Percentiles rank a stretch among this genome's conserved stretches.
Conservation (phyloP, 148 eudicot genomes). For the Chenopodium quinoa region DNA sequence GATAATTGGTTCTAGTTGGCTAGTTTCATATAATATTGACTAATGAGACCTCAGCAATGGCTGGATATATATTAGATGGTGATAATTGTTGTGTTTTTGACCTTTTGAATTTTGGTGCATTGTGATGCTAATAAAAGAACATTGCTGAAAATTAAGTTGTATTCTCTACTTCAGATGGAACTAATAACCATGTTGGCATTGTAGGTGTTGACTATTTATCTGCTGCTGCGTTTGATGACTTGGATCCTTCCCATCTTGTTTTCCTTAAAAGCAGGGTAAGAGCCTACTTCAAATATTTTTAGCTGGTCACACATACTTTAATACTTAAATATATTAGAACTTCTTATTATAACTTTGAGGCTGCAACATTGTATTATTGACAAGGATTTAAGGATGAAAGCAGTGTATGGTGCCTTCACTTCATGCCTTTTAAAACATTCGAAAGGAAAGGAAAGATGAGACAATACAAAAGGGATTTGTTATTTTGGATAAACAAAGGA, state of each 20-base stretch:
- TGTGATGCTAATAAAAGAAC: not conserved
- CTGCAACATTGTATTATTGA: too few species aligned
- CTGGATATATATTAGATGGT: not conserved
- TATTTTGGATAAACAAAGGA: too few species aligned
- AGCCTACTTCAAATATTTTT: not conserved
- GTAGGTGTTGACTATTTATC: slow-evolving; percentile 55
- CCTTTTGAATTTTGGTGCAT: not conserved
- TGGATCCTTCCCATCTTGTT: slow-evolving; percentile 66
- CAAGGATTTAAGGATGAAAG: too few species aligned
- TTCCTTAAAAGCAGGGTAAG: slow-evolving; percentile 70
- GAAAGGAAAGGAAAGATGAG: too few species aligned
- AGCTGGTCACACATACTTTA: too few species aligned
- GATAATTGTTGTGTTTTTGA: not conserved
- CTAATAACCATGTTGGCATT: not conserved
- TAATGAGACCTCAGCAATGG: not conserved
- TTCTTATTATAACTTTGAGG: too few species aligned
- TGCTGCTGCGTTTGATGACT: slow-evolving; percentile 70
- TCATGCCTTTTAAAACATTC: too few species aligned
- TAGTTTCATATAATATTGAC: too few species aligned
- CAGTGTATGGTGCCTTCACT: too few species aligned
- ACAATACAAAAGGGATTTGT: too few species aligned
- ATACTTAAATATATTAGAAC: too few species aligned
- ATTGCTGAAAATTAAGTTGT: not conserved
- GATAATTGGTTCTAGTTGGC: too few species aligned
- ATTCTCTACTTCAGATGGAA: not conserved